Base-by-base conservation (phyloP, 169 alveolate species). In the Hepatocystis sp. region DNA sequence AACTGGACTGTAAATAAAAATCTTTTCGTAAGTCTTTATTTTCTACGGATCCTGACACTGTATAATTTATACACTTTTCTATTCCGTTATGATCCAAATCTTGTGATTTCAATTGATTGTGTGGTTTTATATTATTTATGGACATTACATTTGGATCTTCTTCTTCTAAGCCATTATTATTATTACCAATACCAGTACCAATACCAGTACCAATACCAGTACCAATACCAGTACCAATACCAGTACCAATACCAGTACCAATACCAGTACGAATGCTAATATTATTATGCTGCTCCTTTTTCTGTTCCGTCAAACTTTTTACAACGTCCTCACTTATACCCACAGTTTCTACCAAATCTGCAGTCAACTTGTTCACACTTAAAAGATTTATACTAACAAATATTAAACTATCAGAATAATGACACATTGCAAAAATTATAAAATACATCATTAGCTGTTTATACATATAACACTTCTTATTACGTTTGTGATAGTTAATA, bases 351-450 rank as follows among this genome's bases (percentile, higher is more conserved):
- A 25, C 44, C 2, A 53, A 4, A 32, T 27, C 21, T 13, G 32
- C 21, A 39, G 53, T 25, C 17, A 66, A 17, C 4, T 76, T n/a
- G 34, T 56, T 15, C 17, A 58, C 19, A 28, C 58, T 49, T 36
- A 76, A 42, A 76, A 58, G 44, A 51, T 51, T 46, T 27, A 36
- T 4, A 17, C 88, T 58, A 25, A 58, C 23, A 44, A 76, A 56
- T 21, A 39, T 58, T 46, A 76, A 15, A 23, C 78, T 76, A 17
- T 76, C 88, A 0, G 88, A 52, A 51, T 76, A 76, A 46, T 76
- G 44, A 25, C 78, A 76, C 52, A 76, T 27, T 17, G 68, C 28
- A 19, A 76, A 58, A 11, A 76, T 32, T 51, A 58, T 76, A 76
- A 76, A 76, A 51, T 76, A 7, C 49, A 42, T 25, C 4, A 76